Evolutionary conservation across 2,329 filamentous ascomycete genomes (phyloP).

Genomic region (Fusarium continuum): DNA sequence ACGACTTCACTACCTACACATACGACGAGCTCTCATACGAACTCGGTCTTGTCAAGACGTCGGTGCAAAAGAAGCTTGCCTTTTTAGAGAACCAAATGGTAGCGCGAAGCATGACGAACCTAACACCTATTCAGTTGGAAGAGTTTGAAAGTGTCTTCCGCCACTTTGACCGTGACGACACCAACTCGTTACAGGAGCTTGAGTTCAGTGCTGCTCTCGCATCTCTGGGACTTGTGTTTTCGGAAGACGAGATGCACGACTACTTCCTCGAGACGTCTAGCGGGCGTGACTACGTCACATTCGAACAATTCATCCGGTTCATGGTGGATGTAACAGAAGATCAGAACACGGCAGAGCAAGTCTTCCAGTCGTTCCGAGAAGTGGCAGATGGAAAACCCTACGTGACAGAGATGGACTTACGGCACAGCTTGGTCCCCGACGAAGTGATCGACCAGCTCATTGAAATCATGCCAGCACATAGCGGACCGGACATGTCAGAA

Average conservation of each 20-base stretch:
- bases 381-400: conserved; percentile 99
- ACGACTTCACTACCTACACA: conserved; percentile 99
- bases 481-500: conserved; percentile 84
- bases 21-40: conserved; percentile 97
- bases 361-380: conserved; percentile 97
- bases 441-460: conserved; percentile 95
- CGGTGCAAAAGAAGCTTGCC: conserved; percentile 93
- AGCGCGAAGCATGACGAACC: conserved; percentile 96
- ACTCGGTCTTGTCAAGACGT: conserved; percentile 87
- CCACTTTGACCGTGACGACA: conserved; percentile 94
- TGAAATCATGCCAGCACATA: conserved; percentile 84
- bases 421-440: conserved; percentile 94
- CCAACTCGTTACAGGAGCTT: conserved; percentile 88
- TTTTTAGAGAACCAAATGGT: conserved; percentile 99
- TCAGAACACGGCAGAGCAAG: conserved; percentile 97
- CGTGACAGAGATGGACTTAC: conserved; percentile 95
- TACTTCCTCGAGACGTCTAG: conserved; percentile 90
- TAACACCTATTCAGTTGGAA: conserved; percentile 97
- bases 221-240: conserved; percentile 94
- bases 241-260: conserved; percentile 97
- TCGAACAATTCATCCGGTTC: conserved; percentile 98
- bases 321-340: conserved; percentile 99
- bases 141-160: conserved; percentile 99
- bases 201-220: conserved; percentile 96
- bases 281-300: conserved; percentile 82